Conservation (phyloP, 192 early-diverging fungal species). For the Coemansia sp. region DNA sequence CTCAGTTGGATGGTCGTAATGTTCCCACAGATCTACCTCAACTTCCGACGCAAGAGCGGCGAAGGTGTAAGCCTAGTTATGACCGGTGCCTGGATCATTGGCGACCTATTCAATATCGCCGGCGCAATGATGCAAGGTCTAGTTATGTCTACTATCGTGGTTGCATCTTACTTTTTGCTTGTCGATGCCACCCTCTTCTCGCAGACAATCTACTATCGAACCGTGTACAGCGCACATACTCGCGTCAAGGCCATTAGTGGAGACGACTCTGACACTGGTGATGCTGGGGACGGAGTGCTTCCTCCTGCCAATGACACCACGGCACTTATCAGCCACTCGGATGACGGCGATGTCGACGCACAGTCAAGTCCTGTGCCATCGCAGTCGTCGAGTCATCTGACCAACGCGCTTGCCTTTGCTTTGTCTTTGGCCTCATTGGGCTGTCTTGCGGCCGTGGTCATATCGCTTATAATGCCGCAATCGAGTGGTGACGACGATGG, state of each 20-base stretch:
- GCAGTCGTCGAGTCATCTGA: slow-evolving; percentile 18
- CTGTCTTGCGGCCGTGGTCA: slow-evolving; percentile 33
- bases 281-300: not conserved
- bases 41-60: slow-evolving; percentile 76
- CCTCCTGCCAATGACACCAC: not conserved
- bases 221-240: slow-evolving; percentile 35
- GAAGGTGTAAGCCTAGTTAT: slow-evolving; percentile 75
- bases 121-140: slow-evolving; percentile 76
- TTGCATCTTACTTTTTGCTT: slow-evolving; percentile 73
- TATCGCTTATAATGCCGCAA: slow-evolving; percentile 20
- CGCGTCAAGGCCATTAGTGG: slow-evolving; percentile 14
- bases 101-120: slow-evolving; percentile 74
- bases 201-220: slow-evolving; percentile 70
- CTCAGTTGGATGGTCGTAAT: slow-evolving; percentile 82
- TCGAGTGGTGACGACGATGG: not conserved
- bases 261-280: slow-evolving; percentile 5
- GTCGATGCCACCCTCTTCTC: slow-evolving; percentile 68
- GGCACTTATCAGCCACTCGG: slow-evolving; percentile 13
- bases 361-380: slow-evolving; percentile 13
- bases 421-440: slow-evolving; percentile 35
- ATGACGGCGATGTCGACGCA: not conserved
- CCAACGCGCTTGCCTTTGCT: slow-evolving; percentile 19
- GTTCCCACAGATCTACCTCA: slow-evolving; percentile 78
- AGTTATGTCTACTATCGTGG: slow-evolving; percentile 69
- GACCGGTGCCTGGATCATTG: slow-evolving; percentile 75